phyloP scores from a whole-genome alignment of 2,329 filamentous ascomycete species.

The Cordyceps fumosorosea region DNA sequence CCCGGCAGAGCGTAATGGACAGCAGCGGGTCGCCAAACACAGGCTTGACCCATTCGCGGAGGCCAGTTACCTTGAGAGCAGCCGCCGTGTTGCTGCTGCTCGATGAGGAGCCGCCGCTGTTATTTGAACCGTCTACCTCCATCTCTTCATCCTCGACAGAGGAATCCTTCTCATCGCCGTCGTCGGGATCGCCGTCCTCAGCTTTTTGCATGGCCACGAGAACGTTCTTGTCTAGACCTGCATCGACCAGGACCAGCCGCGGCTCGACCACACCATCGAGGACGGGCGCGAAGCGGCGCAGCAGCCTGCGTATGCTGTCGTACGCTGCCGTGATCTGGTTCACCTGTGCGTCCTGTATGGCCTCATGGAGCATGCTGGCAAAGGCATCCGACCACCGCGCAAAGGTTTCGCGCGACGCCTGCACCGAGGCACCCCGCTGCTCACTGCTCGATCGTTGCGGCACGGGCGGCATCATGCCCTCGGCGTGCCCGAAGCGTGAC shows the following conservation, averaged over 20 bases:
- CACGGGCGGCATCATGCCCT: slow-evolving; percentile 21
- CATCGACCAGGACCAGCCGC: slow-evolving; percentile 49
- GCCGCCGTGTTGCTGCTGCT: background rate
- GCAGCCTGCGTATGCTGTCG: slow-evolving; percentile 45
- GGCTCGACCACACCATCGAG: slow-evolving; percentile 47
- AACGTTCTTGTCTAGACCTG: slow-evolving; percentile 42
- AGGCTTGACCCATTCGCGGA: slow-evolving; percentile 53
- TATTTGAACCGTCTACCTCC: too few relatives aligned
- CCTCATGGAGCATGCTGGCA: slow-evolving; percentile 46
- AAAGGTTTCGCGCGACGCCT: slow-evolving; percentile 2
- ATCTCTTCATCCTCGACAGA: background rate
- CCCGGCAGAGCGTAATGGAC: slow-evolving; percentile 40
- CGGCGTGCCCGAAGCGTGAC: slow-evolving; percentile 38
- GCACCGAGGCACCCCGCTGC: background rate
- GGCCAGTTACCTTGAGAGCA: slow-evolving; percentile 36
- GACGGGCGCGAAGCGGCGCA: slow-evolving; percentile 39
- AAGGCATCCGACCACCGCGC: slow-evolving; percentile 49
- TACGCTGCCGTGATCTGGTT: slow-evolving; percentile 53
- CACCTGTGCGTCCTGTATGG: slow-evolving; percentile 55
- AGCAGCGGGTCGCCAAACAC: slow-evolving; percentile 56
- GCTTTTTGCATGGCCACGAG: slow-evolving; percentile 30
- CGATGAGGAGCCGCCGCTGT: background rate
- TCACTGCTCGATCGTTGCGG: slow-evolving; percentile 8
- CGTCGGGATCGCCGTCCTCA: background rate
- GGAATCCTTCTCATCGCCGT: background rate